These are phyloP conservation scores for Colletotrichum simmondsii DNA, from an alignment of 2,329 filamentous ascomycete species.

Conservation along the genomic window DNA sequence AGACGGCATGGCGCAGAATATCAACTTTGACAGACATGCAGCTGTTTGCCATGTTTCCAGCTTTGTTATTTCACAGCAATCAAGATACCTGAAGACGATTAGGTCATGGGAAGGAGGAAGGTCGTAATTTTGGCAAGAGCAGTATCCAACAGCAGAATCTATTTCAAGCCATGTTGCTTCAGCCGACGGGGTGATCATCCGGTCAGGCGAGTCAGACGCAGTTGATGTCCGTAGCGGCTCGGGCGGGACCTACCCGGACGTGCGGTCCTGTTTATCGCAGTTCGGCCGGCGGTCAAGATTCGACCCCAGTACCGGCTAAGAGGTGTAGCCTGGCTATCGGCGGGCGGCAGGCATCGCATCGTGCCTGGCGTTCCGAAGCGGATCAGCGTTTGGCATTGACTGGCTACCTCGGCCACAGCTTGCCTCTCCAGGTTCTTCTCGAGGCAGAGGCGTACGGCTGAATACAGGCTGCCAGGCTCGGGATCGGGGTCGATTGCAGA, in stretches of 20 bases:
- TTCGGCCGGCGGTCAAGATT: slow-evolving; percentile 21
- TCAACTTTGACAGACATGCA: slow-evolving; percentile 24
- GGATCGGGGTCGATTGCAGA: neutral
- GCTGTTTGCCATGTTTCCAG: slow-evolving; percentile 24
- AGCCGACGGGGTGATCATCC: neutral
- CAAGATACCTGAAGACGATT: slow-evolving; percentile 32
- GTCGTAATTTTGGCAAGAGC: slow-evolving; percentile 5
- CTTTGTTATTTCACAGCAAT: slow-evolving; percentile 20
- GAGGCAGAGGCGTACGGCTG: neutral
- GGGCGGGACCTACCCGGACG: slow-evolving; percentile 8
- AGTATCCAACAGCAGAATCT: slow-evolving; percentile 20
- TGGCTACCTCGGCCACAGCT: neutral
- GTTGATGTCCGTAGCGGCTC: slow-evolving; percentile 1
- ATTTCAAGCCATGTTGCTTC: slow-evolving; percentile 30
- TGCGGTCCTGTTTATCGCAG: neutral
- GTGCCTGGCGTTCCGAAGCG: slow-evolving; percentile 5
- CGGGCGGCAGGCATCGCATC: neutral
- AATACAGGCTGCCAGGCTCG: neutral
- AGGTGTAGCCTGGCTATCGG: neutral
- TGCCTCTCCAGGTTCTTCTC: neutral
- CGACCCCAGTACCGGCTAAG: neutral
- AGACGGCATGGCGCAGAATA: slow-evolving; percentile 22
- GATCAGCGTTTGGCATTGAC: neutral
- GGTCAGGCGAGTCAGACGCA: slow-evolving; percentile 8
- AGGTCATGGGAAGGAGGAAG: slow-evolving; percentile 12